Evolutionary conservation across 2,329 filamentous ascomycete genomes (phyloP), one percentile per base, ranked within the genome.

Genomic region (Penicillium vulpinum): DNA sequence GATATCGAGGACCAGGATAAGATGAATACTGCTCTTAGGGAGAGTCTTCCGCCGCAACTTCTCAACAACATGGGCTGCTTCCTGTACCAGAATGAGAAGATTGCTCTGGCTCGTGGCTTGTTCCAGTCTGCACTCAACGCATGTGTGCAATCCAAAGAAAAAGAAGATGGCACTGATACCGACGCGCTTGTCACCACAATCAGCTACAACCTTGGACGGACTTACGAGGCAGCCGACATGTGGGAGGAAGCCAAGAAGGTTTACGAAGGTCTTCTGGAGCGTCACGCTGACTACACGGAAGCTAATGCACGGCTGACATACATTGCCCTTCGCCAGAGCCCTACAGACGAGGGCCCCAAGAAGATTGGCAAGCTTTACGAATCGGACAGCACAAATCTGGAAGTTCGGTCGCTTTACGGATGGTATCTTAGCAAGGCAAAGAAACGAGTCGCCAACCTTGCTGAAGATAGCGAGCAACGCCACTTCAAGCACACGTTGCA

Each of bases 11-110:
- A 90, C 51, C 84, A 88, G 56, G 81, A 80, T 3, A 82, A 84
- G 29, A 76, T 73, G 51, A 75, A 72, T 41, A 65, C 85, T 55
- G 83, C 84, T 54, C 80, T 96, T 28, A 87, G 92, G 52, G 90
- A 92, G 70, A 82, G 88, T 57, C 80, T 99, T 1, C 90, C 92
- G 1, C 94, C 94, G 4, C 92, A 96, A 69, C 81, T 97, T 2
- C 83, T 99, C 41, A 99, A 97, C 80, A 99, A 99, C 72, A 96
- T 97, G 71, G 94, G 91, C 5, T 97, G 92, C 74, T 97, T 97
- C 76, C 86, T 96, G 65, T 97, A 91, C 64, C 92, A 96, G 70
- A 83, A 87, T 2, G 92, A 96, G 67, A 92, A 91, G 70, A 87
- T 89, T 61, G 85, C 88, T 21, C 81, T 86, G 59, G 92, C 94